Conservation (phyloP, 2,329 filamentous ascomycete species). For the Apiospora sp. region DNA sequence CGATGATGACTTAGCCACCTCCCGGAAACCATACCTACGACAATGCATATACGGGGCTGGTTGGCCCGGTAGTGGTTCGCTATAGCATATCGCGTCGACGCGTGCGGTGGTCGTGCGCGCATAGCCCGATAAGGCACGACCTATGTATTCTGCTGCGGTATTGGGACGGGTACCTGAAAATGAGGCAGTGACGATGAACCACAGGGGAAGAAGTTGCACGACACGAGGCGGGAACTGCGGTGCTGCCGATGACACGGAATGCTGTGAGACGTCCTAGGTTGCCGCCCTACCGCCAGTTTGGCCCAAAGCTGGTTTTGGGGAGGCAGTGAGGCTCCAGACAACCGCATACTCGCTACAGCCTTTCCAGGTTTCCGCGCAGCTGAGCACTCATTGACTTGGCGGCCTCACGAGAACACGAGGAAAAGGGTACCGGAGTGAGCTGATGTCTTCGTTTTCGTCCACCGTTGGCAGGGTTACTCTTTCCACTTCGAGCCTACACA, state of each 20-base stretch:
- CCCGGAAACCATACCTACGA: not conserved
- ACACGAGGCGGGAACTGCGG: constrained; percentile 13
- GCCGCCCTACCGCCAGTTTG: not conserved
- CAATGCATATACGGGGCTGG: constrained; percentile 12
- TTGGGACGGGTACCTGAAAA: constrained; percentile 16
- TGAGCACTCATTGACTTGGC: not conserved
- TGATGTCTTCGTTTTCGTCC: not conserved
- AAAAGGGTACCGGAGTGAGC: not conserved
- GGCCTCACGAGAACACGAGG: constrained; percentile 7
- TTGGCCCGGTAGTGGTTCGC: constrained; percentile 1
- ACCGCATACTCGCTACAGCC: not conserved
- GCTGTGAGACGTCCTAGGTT: not conserved
- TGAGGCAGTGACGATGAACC: not conserved
- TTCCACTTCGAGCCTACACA: constrained; percentile 6
- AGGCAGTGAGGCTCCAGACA: not conserved
- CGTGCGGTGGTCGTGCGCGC: not conserved
- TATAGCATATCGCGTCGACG: not conserved
- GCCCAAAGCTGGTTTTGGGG: not conserved
- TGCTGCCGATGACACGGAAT: not conserved
- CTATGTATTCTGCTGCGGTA: not conserved
- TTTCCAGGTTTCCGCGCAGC: not conserved
- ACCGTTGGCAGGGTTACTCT: not conserved
- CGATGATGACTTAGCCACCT: constrained; percentile 1
- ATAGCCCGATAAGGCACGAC: not conserved
- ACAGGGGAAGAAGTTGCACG: not conserved